Base-by-base conservation (phyloP, 768 basidiomycete species). In the Lactifluus pinguis region DNA sequence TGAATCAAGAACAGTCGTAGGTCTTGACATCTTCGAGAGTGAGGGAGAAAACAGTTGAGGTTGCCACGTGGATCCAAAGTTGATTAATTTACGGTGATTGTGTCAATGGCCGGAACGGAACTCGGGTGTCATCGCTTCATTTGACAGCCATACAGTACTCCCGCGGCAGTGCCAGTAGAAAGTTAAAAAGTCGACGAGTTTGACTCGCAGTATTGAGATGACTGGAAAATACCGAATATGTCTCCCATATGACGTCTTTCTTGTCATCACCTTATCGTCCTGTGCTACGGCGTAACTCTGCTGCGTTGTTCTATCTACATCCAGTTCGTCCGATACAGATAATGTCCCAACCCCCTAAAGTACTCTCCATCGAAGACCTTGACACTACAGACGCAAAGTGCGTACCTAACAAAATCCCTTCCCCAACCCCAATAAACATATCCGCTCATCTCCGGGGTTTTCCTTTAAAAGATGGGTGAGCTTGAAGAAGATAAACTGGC, bases 401-500 rank as follows among this genome's bases (percentile, higher is more conserved):
- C 5, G 60, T 57, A 25, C 7, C 17, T 45, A 42, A 2, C 38
- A 7, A 36, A 25, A 34, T 34, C 9, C 9, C 32, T 34, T n/a
- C 6, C 38, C 13, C 34, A 25, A 25, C 13, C 45, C 17, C 48
- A n/a, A 10, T 30, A 25, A 14, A 30, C 55, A 29, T 32, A 56
- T 36, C 42, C 19, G n/a, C 17, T 49, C 54, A 55, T 50, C n/a
- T 19, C 25, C 4, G n/a, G 7, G 2, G 15, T 25, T n/a, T 45
- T 59, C 29, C 53, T 32, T 41, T 47, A 30, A n/a, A 51, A 95
- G 92, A 75, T 97, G 92, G 88, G 78, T 97, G 55, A 83, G 84
- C 9, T 74, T 97, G 67, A 87, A 89, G 72, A 88, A 85, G 73
- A 83, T 95, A 65, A 79, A 80, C 49, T 98, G 88, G 74, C 71